Percentiles rank a stretch among this genome's conserved stretches.
These are phyloP conservation scores for Lithospermum erythrorhizon DNA, from an alignment of 257 asterid genomes.

Conservation along the genomic window DNA sequence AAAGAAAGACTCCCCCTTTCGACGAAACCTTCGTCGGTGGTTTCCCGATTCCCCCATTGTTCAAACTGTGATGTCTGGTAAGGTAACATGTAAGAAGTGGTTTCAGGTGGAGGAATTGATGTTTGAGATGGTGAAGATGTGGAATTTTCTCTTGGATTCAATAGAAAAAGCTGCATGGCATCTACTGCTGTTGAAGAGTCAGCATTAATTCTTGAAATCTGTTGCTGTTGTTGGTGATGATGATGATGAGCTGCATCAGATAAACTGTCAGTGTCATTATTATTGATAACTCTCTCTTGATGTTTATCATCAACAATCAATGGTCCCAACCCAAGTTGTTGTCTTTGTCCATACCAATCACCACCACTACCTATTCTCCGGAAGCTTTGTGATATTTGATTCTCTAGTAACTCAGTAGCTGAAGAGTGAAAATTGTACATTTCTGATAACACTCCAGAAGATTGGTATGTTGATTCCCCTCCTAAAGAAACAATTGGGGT, in stretches of 20 bases:
- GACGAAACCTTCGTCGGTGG: constrained; percentile 10
- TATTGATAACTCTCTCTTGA: constrained; percentile 18
- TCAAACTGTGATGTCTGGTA: constrained; percentile 40
- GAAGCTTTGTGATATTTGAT: constrained; percentile 39
- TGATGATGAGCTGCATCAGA: constrained; percentile 2
- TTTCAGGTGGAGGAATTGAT: too few relatives aligned
- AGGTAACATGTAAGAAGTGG: background rate
- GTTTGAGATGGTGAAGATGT: constrained; percentile 33
- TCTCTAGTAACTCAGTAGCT: constrained; percentile 44
- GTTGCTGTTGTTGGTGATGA: background rate
- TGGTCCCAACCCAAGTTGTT: constrained; percentile 23
- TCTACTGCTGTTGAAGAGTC: constrained; percentile 38
- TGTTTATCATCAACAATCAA: constrained; percentile 27
- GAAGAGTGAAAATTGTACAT: constrained; percentile 62
- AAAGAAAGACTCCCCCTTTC: constrained; percentile 78
- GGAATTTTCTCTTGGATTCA: constrained; percentile 53
- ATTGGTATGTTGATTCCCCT: constrained; percentile 48
- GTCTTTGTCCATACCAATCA: constrained; percentile 56
- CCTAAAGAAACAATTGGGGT: constrained; percentile 32
- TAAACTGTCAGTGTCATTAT: constrained; percentile 11
- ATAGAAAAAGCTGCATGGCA: constrained; percentile 93
- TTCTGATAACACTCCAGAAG: constrained; percentile 74
- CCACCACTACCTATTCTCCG: constrained; percentile 27
- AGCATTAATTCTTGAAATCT: constrained; percentile 39
- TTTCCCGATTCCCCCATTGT: constrained; percentile 32